Conservation (phyloP, 768 basidiomycete genomes). For the Lentinula sp. region DNA sequence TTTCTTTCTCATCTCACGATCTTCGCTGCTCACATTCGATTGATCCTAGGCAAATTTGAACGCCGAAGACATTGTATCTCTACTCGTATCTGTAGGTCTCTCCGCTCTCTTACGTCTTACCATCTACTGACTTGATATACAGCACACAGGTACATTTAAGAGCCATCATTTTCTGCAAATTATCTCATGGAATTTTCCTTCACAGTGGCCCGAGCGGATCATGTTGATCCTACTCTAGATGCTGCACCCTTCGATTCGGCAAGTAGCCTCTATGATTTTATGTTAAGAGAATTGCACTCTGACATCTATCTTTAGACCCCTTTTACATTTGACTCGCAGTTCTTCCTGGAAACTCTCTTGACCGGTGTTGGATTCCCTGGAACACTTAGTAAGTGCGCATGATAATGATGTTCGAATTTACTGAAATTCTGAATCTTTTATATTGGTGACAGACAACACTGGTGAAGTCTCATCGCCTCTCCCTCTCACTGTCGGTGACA, state of each 20-base stretch:
- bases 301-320: conserved; percentile 16
- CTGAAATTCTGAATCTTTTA: too few species aligned
- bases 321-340: conserved; percentile 22
- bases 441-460: conserved; percentile 4
- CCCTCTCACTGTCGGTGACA: not conserved
- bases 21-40: not conserved
- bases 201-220: conserved; percentile 16
- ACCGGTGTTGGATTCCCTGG: conserved; percentile 21
- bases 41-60: conserved; percentile 17
- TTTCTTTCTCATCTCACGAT: not conserved
- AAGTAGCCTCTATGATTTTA: not conserved
- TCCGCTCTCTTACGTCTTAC: too few species aligned
- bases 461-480: conserved; percentile 18
- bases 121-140: not conserved
- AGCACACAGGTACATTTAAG: not conserved
- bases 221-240: conserved; percentile 15
- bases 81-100: conserved; percentile 22
- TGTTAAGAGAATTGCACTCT: not conserved
- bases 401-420: not conserved
- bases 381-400: conserved; percentile 5
- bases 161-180: not conserved
- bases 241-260: conserved; percentile 11
- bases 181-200: not conserved
- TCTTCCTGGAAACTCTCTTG: conserved; percentile 20
- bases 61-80: conserved; percentile 25